phyloP scores from a whole-genome alignment of 371 early-diverging fungal genomes.

The Phascolomyces articulosus region DNA sequence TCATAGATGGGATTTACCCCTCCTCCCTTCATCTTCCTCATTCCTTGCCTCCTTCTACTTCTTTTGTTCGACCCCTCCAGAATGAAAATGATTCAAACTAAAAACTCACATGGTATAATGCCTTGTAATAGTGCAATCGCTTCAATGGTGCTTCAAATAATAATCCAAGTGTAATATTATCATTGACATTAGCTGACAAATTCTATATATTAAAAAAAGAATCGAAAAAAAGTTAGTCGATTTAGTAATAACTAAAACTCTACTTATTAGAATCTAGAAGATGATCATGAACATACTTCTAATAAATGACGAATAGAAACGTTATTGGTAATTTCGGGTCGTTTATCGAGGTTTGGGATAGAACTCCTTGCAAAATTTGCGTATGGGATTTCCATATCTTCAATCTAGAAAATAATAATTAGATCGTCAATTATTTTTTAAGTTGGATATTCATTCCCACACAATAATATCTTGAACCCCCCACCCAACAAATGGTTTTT shows the following conservation, averaged over 20 bases:
- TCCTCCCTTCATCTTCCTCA: too few species aligned
- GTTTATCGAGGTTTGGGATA: conserved; percentile 38
- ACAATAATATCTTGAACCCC: too few species aligned
- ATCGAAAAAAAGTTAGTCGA: too few species aligned
- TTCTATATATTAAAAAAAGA: conserved; percentile 15
- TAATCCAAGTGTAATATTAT: conserved; percentile 39
- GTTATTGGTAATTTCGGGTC: conserved; percentile 37
- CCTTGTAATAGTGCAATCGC: conserved; percentile 53
- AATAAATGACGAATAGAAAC: conserved; percentile 30
- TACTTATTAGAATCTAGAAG: too few species aligned
- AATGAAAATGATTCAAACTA: neutral
- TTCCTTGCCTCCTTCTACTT: too few species aligned
- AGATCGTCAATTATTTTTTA: too few species aligned
- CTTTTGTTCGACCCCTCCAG: too few species aligned
- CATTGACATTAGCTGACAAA: conserved; percentile 28
- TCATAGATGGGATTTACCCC: too few species aligned
- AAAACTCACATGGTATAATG: conserved; percentile 43
- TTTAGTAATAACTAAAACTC: too few species aligned
- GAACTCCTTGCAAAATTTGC: conserved; percentile 45
- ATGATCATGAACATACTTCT: conserved; percentile 15
- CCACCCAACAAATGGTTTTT: neutral
- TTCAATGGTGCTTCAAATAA: conserved; percentile 51
- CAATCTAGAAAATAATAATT: conserved; percentile 31
- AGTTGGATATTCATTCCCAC: too few species aligned
- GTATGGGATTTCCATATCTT: conserved; percentile 59